Evolutionary conservation across 306 rosid species (phyloP), one percentile per base, ranked within the genome.

Genomic region (Oemleria cerasiformis): DNA sequence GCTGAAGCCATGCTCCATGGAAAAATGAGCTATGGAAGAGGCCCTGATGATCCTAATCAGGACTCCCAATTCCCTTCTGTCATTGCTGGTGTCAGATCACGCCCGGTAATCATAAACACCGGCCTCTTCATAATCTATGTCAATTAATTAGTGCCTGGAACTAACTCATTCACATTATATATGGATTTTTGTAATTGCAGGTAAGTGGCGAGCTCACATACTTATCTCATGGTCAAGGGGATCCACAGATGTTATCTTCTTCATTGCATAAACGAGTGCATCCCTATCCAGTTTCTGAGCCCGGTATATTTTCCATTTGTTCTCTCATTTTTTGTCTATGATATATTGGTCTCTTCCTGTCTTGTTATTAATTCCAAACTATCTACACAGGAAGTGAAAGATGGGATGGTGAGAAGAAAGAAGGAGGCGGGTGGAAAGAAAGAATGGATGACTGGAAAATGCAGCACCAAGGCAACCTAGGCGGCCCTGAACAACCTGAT

Each of bases 1-100:
- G 85, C 84, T n/a, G 97, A 93, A 47, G 91, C 97, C 51, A 84
- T 93, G 97, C 89, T 93, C 44, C 91, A 93, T 86, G 98, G 97
- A 7, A 88, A 81, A 83, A 80, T 86, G 84, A 85, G 80, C 75
- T 72, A 76, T 43, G 96, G 91, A 65, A 85, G 90, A 82, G 90
- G 90, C 12, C 85, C 81, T 1, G 86, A 86, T 55, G 88, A 90
- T 25, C 66, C 44, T 67, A 82, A 83, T 8, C 88, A 84, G 7
- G 81, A 60, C 45, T 57, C 83, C 17, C 88, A 84, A 4, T 82
- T 91, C 44, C 96, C 96, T 42, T 73, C 82, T 16, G 82, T 78
- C 25, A 73, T 75, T 49, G 64, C 84, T 21, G 84, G 84, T 42
- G 84, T 45, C 34, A 70, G 80, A 74, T 73, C 82, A 59, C 77